These are phyloP conservation scores for Madurella fahalii DNA, from an alignment of 2,329 filamentous ascomycete species.

Conservation along the genomic window DNA sequence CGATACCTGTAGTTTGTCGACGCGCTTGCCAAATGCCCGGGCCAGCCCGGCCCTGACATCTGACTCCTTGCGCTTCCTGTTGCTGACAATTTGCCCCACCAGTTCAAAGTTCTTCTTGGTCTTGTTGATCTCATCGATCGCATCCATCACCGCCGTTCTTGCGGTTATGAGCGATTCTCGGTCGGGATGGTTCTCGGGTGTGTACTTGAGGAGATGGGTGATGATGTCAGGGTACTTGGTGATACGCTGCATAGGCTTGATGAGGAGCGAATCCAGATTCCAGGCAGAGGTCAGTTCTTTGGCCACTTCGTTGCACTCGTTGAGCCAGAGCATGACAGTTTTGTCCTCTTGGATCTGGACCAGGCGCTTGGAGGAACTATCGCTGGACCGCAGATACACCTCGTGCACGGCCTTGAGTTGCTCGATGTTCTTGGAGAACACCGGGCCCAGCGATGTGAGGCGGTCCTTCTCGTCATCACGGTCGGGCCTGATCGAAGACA, in stretches of 20 bases:
- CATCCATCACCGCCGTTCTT: constrained; percentile 54
- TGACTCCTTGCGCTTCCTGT: constrained; percentile 78
- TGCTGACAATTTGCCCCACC: constrained; percentile 78
- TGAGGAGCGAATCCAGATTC: constrained; percentile 92
- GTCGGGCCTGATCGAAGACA: constrained; percentile 36
- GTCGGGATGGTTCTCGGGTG: constrained; percentile 80
- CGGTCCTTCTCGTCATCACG: constrained; percentile 51
- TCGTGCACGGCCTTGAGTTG: constrained; percentile 59
- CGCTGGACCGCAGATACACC: constrained; percentile 59
- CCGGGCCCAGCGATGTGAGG: constrained; percentile 47
- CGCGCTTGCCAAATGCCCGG: constrained; percentile 84
- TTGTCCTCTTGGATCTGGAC: constrained; percentile 60
- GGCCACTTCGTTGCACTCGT: constrained; percentile 87
- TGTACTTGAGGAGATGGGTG: constrained; percentile 72
- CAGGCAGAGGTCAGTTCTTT: constrained; percentile 90
- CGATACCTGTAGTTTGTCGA: constrained; percentile 74
- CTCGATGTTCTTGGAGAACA: constrained; percentile 55
- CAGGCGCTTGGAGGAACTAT: constrained; percentile 57
- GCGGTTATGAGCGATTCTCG: constrained; percentile 57
- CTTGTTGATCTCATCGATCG: constrained; percentile 86
- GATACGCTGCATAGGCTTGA: constrained; percentile 93
- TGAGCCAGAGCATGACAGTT: constrained; percentile 76
- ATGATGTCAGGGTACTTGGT: constrained; percentile 91
- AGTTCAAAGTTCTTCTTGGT: constrained; percentile 92
- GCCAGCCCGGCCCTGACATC: constrained; percentile 81